A percentile compares a stretch with the other conserved stretches of the same genome.
Evolutionary conservation across 495 filamentous ascomycete species (phyloP).

Genomic region (Lineolata rhizophorae): DNA sequence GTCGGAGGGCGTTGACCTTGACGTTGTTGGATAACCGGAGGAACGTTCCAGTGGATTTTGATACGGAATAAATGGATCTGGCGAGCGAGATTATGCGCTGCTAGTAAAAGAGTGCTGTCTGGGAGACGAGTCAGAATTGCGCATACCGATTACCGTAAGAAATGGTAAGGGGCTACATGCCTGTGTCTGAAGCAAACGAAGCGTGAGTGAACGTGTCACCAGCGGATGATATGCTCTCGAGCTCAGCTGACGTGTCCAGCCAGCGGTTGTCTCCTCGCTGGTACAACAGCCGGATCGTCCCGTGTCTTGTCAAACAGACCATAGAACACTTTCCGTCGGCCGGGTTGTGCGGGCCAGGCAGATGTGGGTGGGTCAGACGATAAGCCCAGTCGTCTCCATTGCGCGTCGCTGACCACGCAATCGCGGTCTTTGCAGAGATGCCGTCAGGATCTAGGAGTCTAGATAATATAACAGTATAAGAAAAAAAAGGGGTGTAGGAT

Average conservation of each 20-base stretch:
- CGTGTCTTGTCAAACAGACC: constrained; percentile 46
- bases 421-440: constrained; percentile 8
- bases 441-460: too few relatives aligned
- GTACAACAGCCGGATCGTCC: constrained; percentile 45
- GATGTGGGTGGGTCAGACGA: constrained; percentile 24
- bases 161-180: constrained; percentile 18
- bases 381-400: constrained; percentile 25
- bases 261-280: constrained; percentile 44
- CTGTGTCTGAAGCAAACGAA: constrained; percentile 48
- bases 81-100: constrained; percentile 10
- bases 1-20: too few relatives aligned
- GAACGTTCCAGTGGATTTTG: constrained; percentile 19
- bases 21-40: too few relatives aligned
- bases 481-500: not conserved
- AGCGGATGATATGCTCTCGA: constrained; percentile 43
- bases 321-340: constrained; percentile 40
- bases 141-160: not conserved
- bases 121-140: not conserved
- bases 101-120: constrained; percentile 17
- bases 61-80: constrained; percentile 18
- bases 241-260: constrained; percentile 40
- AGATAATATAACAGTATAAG: not conserved
- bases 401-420: constrained; percentile 7
- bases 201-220: constrained; percentile 63
- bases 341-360: constrained; percentile 44